These are phyloP conservation scores for Ulvella scutata DNA, from an alignment of 139 green algal species.

Conservation along the genomic window DNA sequence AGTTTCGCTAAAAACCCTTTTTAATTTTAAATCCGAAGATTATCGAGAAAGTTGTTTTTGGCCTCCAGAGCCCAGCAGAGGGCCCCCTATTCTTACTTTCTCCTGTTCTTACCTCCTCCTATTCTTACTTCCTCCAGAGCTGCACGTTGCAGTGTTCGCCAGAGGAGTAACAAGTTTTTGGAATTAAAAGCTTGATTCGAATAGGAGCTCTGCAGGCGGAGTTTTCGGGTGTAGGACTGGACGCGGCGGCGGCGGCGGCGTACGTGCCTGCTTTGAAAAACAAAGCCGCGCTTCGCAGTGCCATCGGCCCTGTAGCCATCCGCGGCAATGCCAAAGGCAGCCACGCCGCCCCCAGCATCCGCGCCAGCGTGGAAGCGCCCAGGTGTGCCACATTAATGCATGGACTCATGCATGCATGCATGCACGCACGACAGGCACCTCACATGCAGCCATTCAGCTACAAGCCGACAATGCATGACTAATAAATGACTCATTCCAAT, in stretches of 20 bases:
- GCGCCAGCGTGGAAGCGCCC: constrained; percentile 31
- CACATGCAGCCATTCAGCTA: too few species aligned
- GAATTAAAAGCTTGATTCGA: background rate
- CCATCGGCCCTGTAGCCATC: constrained; percentile 22
- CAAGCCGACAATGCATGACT: too few species aligned
- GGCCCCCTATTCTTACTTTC: background rate
- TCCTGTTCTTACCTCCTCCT: background rate
- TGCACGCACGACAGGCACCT: too few species aligned
- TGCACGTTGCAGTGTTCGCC: too few species aligned
- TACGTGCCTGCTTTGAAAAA: background rate
- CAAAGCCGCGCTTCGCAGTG: constrained; percentile 15
- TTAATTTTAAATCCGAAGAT: too few species aligned
- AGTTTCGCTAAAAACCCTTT: too few species aligned
- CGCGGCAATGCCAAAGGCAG: constrained; percentile 36
- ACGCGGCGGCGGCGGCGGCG: background rate
- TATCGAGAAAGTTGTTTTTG: background rate
- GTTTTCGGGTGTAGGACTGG: background rate
- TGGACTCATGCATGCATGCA: too few species aligned
- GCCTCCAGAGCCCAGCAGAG: background rate
- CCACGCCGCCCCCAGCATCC: constrained; percentile 44
- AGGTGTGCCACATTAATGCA: too few species aligned
- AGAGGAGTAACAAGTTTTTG: background rate
- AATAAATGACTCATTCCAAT: too few species aligned
- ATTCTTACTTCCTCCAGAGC: background rate
- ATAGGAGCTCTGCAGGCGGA: background rate